Evolutionary conservation across 2,329 filamentous ascomycete species (phyloP).

Genomic region (Malbranchea zuffiana): DNA sequence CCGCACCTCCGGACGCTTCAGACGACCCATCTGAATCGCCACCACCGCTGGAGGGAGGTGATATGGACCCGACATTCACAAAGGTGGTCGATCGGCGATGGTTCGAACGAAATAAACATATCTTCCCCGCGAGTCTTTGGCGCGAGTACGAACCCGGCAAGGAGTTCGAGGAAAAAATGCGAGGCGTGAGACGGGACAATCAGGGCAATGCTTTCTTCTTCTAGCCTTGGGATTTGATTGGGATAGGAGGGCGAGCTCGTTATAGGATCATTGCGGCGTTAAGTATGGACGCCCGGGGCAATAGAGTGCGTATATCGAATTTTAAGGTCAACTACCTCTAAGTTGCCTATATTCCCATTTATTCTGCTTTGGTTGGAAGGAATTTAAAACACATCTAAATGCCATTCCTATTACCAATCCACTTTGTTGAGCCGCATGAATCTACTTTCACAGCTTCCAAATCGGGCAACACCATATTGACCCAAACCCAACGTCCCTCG

Average conservation of each 20-base stretch:
- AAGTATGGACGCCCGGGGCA: too few species aligned
- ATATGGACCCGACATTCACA: constrained; percentile 68
- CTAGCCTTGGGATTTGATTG: constrained; percentile 28
- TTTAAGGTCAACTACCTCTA: too few species aligned
- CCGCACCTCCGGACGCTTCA: constrained; percentile 24
- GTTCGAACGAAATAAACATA: constrained; percentile 98
- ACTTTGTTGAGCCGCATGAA: too few species aligned
- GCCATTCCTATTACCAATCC: too few species aligned
- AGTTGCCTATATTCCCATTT: too few species aligned
- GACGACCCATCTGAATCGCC: constrained; percentile 37
- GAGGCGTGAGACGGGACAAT: constrained; percentile 64
- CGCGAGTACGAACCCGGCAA: constrained; percentile 85
- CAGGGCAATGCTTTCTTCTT: constrained; percentile 94
- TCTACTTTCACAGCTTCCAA: too few species aligned
- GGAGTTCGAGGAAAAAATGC: constrained; percentile 56
- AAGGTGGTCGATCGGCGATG: constrained; percentile 93
- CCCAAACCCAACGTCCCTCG: too few species aligned
- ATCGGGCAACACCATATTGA: too few species aligned
- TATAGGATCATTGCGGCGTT: too few species aligned
- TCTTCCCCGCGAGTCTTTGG: constrained; percentile 93
- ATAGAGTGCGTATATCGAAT: too few species aligned
- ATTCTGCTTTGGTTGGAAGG: too few species aligned
- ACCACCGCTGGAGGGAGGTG: constrained; percentile 56
- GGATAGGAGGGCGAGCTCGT: background rate
- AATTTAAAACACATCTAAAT: too few species aligned